These are phyloP conservation scores for Diaporthe citrichinensis DNA, from an alignment of 2,329 filamentous ascomycete species.

Conservation along the genomic window DNA sequence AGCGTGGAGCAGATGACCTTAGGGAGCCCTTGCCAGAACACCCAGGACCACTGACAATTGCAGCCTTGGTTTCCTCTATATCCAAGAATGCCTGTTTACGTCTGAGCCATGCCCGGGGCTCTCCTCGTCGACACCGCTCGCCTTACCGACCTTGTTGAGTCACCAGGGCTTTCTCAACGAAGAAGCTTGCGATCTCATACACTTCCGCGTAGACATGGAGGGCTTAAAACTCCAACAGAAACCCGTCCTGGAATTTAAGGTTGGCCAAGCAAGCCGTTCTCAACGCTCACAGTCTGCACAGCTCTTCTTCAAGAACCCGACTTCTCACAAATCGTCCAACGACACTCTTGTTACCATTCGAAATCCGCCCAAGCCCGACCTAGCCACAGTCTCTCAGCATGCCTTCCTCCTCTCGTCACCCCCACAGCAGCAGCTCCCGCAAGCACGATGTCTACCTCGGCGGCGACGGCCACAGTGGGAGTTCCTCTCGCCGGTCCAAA, in stretches of 20 bases:
- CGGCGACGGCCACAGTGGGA: neutral
- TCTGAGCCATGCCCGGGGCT: conserved; percentile 17
- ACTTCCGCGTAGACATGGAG: neutral
- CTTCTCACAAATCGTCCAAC: neutral
- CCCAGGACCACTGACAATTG: neutral
- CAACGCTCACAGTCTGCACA: neutral
- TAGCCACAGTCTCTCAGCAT: neutral
- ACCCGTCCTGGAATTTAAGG: neutral
- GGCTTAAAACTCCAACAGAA: neutral
- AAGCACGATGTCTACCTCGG: conserved; percentile 22
- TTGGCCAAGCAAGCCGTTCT: neutral
- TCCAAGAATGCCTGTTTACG: neutral
- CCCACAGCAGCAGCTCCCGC: conserved; percentile 17
- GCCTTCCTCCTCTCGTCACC: conserved; percentile 8
- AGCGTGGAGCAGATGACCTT: conserved; percentile 4
- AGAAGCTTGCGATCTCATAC: conserved; percentile 8
- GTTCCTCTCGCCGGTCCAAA: conserved; percentile 17
- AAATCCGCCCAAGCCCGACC: neutral
- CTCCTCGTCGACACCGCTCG: neutral
- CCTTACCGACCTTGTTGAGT: conserved; percentile 5
- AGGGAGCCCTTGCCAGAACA: neutral
- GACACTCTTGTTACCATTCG: neutral
- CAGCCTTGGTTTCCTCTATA: conserved; percentile 2
- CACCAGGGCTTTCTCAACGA: conserved; percentile 14
- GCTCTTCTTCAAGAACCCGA: neutral